Conservation (phyloP, 2,329 filamentous ascomycete species). For the Parastagonospora avenae region DNA sequence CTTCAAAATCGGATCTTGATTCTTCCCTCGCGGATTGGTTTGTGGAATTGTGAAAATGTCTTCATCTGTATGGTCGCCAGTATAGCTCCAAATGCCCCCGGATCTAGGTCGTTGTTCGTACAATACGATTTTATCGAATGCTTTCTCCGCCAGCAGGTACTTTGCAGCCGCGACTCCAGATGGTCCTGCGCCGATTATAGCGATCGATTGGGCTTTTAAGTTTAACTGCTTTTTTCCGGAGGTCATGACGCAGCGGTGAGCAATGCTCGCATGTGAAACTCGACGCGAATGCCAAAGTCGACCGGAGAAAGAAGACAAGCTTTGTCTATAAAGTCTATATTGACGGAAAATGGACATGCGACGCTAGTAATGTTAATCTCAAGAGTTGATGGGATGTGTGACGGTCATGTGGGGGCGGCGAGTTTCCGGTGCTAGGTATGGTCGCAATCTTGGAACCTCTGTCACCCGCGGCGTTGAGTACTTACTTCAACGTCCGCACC, state of each 20-base stretch:
- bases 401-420: no score
- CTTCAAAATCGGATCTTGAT: slow-evolving; percentile 66
- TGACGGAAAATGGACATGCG: no score
- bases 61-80: slow-evolving; percentile 54
- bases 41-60: slow-evolving; percentile 66
- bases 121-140: slow-evolving; percentile 72
- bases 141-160: slow-evolving; percentile 72
- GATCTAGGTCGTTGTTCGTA: slow-evolving; percentile 80
- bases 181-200: slow-evolving; percentile 83
- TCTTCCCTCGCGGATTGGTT: slow-evolving; percentile 63
- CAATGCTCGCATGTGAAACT: no score
- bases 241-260: slow-evolving; percentile 4
- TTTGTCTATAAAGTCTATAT: no score
- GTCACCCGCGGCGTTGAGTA: no score
- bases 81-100: slow-evolving; percentile 89
- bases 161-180: slow-evolving; percentile 79
- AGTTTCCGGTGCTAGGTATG: no score
- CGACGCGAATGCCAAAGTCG: no score
- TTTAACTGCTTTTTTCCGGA: slow-evolving; percentile 21
- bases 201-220: slow-evolving; percentile 62
- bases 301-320: no score
- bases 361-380: no score
- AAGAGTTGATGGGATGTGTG: no score
- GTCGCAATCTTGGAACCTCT: no score
- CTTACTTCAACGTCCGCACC: not conserved